These are phyloP conservation scores for Hymenoscyphus albidus DNA, from an alignment of 2,329 filamentous ascomycete species.

Conservation along the genomic window DNA sequence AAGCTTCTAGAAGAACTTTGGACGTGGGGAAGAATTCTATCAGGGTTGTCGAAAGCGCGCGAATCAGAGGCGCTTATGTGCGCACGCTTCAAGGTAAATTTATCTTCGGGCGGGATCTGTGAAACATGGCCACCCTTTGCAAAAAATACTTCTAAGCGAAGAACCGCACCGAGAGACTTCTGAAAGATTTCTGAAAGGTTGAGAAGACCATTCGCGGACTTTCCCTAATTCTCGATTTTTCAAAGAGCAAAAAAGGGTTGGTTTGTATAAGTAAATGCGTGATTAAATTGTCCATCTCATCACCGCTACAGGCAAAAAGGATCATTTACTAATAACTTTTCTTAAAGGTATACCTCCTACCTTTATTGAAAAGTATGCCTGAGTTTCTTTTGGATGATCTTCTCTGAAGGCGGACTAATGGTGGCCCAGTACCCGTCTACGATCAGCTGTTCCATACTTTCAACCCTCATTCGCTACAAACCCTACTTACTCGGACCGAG, in stretches of 20 bases:
- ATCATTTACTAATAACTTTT: too few species aligned
- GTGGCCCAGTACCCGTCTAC: too few species aligned
- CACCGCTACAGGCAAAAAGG: too few species aligned
- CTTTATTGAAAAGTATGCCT: too few species aligned
- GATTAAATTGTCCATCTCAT: too few species aligned
- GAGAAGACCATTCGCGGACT: background rate
- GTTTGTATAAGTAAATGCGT: background rate
- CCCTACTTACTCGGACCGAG: too few species aligned
- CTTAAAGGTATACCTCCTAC: too few species aligned
- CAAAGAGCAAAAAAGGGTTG: background rate
- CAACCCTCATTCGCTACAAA: too few species aligned
- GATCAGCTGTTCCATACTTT: too few species aligned
- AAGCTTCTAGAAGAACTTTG: slow-evolving; percentile 7
- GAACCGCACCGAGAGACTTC: background rate
- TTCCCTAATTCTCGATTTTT: background rate
- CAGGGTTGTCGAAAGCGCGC: background rate
- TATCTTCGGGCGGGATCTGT: background rate
- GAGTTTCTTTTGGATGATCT: too few species aligned
- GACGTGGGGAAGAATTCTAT: background rate
- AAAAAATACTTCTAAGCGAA: background rate
- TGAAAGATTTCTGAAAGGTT: background rate
- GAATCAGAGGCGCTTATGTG: slow-evolving; percentile 1
- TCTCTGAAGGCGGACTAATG: too few species aligned
- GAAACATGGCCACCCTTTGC: background rate
- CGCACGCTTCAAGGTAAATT: slow-evolving; percentile 1